phyloP scores from a whole-genome alignment of 768 basidiomycete species.

The Xerocomellus intermedius region DNA sequence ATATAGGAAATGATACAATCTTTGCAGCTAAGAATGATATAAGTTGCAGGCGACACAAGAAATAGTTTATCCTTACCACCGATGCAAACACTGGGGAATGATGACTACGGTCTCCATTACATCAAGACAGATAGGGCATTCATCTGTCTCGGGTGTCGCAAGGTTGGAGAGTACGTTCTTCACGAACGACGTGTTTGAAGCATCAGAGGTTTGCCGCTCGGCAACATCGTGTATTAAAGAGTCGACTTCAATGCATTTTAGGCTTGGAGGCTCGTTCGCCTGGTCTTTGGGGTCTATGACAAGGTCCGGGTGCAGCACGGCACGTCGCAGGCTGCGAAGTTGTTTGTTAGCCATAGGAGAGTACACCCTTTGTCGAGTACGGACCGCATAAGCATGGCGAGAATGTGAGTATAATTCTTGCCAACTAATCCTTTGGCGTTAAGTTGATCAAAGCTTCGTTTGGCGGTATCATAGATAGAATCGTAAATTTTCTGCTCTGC shows the following conservation, averaged over 20 bases:
- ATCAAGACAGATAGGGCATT: constrained; percentile 84
- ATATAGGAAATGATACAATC: constrained; percentile 83
- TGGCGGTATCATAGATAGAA: constrained; percentile 77
- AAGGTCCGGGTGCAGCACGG: constrained; percentile 87
- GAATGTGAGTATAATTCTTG: constrained; percentile 82
- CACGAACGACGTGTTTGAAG: constrained; percentile 47
- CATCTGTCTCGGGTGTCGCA: constrained; percentile 47
- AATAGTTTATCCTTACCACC: constrained; percentile 49
- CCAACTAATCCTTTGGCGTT: constrained; percentile 75
- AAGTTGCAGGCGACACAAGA: background rate
- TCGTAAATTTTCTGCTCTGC: constrained; percentile 88
- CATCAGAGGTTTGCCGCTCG: constrained; percentile 32
- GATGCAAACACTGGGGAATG: constrained; percentile 74
- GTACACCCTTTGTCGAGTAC: constrained; percentile 17
- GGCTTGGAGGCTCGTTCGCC: constrained; percentile 30
- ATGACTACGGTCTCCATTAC: constrained; percentile 68
- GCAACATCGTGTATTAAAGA: constrained; percentile 56
- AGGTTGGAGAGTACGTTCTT: constrained; percentile 65
- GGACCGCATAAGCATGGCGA: constrained; percentile 94
- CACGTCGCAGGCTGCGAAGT: constrained; percentile 70
- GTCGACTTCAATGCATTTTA: constrained; percentile 51
- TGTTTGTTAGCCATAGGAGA: constrained; percentile 4
- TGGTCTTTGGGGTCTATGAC: constrained; percentile 57
- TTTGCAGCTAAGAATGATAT: constrained; percentile 61
- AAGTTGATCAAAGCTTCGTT: constrained; percentile 75